Percentiles rank a stretch among this genome's conserved stretches.
Conservation (phyloP, 371 early-diverging fungal genomes). For the Circinella umbellata region DNA sequence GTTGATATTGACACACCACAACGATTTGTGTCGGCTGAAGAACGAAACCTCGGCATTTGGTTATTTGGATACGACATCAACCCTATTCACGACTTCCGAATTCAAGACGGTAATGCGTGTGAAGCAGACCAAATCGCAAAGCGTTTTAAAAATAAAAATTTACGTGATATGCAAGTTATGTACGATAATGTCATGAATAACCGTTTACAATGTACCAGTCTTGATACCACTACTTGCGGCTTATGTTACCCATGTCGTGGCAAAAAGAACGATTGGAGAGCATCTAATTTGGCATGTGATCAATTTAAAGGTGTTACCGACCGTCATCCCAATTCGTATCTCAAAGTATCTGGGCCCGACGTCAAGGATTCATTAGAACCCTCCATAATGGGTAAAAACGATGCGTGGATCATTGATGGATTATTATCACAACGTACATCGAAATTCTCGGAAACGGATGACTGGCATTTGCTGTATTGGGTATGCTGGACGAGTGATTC, state of each 20-base stretch:
- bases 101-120: slow-evolving; percentile 59
- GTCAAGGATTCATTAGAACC: slow-evolving; percentile 46
- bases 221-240: slow-evolving; percentile 45
- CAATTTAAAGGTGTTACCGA: slow-evolving; percentile 55
- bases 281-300: slow-evolving; percentile 56
- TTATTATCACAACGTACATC: slow-evolving; percentile 59
- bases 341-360: slow-evolving; percentile 28
- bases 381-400: slow-evolving; percentile 48
- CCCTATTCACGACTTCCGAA: slow-evolving; percentile 61
- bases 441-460: slow-evolving; percentile 58
- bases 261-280: slow-evolving; percentile 58
- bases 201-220: slow-evolving; percentile 31
- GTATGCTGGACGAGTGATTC: slow-evolving; percentile 70
- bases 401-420: slow-evolving; percentile 66
- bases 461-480: slow-evolving; percentile 70
- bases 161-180: slow-evolving; percentile 42
- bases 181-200: slow-evolving; percentile 49
- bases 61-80: slow-evolving; percentile 58
- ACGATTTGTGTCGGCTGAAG: slow-evolving; percentile 52
- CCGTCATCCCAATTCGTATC: slow-evolving; percentile 17
- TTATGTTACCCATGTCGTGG: slow-evolving; percentile 64
- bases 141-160: slow-evolving; percentile 35
- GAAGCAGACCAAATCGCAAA: slow-evolving; percentile 64
- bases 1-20: slow-evolving; percentile 46
- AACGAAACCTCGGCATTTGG: slow-evolving; percentile 64